A percentile compares a stretch with the other conserved stretches of the same genome.
Conservation (phyloP, 2,329 filamentous ascomycete genomes). For the Huntiella savannae region DNA sequence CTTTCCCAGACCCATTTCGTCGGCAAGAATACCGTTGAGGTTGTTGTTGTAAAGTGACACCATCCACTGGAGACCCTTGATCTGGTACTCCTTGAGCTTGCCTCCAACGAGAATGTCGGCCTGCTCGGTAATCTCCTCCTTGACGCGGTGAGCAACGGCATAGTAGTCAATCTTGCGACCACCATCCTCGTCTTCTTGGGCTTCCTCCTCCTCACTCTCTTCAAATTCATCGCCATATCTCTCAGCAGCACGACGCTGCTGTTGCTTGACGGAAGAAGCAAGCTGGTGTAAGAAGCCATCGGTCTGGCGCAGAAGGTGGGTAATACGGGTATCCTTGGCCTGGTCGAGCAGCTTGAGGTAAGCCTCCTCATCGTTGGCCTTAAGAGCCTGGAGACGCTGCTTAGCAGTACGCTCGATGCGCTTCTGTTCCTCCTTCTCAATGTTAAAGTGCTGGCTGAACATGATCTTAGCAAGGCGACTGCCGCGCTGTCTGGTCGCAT, state of each 20-base stretch:
- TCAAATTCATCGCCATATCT: conserved; percentile 46
- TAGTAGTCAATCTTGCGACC: conserved; percentile 93
- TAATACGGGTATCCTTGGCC: conserved; percentile 98
- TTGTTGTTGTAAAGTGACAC: conserved; percentile 99
- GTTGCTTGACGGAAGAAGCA: conserved; percentile 79
- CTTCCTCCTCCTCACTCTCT: conserved; percentile 37
- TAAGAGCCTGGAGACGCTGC: conserved; percentile 95
- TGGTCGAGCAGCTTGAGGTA: conserved; percentile 96
- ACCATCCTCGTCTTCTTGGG: conserved; percentile 50
- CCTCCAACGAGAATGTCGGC: conserved; percentile 78
- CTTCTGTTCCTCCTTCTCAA: conserved; percentile 98
- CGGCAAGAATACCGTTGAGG: conserved; percentile 91
- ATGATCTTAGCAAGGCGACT: conserved; percentile 81
- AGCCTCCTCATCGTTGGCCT: conserved; percentile 97
- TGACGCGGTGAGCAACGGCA: conserved; percentile 86
- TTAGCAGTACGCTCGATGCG: conserved; percentile 93
- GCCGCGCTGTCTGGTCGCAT: conserved; percentile 51
- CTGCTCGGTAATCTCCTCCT: conserved; percentile 75
- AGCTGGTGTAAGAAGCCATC: conserved; percentile 95
- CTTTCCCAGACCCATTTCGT: conserved; percentile 99
- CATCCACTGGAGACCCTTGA: conserved; percentile 99
- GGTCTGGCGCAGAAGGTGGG: conserved; percentile 87
- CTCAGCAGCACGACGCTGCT: conserved; percentile 69
- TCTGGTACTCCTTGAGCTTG: conserved; percentile 85
- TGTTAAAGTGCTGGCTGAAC: conserved; percentile 77